A percentile compares a stretch with the other conserved stretches of the same genome.
Evolutionary conservation across 495 filamentous ascomycete species (phyloP).

Genomic region (Talaromyces wortmannii): DNA sequence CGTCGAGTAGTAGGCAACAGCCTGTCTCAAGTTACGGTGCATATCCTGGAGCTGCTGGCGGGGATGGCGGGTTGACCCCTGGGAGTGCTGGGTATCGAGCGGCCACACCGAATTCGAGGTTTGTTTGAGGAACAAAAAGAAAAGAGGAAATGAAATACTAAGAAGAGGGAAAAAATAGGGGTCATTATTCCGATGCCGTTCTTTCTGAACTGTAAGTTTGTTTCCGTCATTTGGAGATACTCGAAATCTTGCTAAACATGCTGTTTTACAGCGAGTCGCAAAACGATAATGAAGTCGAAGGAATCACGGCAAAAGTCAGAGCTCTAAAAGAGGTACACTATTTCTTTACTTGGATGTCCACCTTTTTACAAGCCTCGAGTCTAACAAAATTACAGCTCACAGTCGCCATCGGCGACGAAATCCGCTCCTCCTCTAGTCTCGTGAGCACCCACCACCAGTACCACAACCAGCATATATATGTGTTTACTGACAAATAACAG

Average conservation of each 20-base stretch:
- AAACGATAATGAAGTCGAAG: slow-evolving; percentile 86
- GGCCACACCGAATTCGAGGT: slow-evolving; percentile 84
- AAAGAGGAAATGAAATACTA: too few species aligned
- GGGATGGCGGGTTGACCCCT: slow-evolving; percentile 8
- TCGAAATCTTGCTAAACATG: not conserved
- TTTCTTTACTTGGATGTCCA: slow-evolving; percentile 3
- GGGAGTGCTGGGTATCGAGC: slow-evolving; percentile 13
- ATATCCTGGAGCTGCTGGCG: slow-evolving; percentile 48
- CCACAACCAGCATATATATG: not conserved
- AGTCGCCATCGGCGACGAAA: slow-evolving; percentile 87
- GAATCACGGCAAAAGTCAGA: slow-evolving; percentile 84
- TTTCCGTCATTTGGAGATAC: not conserved
- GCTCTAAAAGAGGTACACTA: slow-evolving; percentile 76
- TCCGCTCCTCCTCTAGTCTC: slow-evolving; percentile 75
- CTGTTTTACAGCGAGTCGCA: slow-evolving; percentile 57
- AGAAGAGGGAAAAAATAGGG: slow-evolving; percentile 37
- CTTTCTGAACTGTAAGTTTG: slow-evolving; percentile 62
- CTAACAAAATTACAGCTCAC: slow-evolving; percentile 57
- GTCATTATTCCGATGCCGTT: slow-evolving; percentile 90
- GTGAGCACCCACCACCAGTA: slow-evolving; percentile 37
- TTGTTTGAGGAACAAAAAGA: slow-evolving; percentile 13
- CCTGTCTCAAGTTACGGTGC: slow-evolving; percentile 49
- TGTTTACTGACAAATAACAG: not conserved
- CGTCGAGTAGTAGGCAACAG: slow-evolving; percentile 43
- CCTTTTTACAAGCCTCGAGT: slow-evolving; percentile 2